Conservation (phyloP, 306 rosid species). For the Hippophae tibetana region DNA sequence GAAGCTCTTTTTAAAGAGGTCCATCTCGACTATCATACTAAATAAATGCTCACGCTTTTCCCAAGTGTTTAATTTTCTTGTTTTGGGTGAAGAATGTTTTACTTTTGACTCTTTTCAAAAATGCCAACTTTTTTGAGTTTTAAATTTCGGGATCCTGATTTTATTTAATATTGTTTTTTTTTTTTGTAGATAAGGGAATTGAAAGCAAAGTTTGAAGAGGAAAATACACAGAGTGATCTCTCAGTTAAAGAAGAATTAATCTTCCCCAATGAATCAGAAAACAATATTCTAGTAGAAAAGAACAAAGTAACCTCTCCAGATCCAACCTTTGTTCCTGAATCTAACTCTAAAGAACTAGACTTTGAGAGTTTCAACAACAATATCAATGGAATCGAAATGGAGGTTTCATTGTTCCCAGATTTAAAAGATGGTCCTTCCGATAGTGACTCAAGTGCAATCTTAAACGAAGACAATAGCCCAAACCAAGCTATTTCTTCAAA, state of each 20-base stretch:
- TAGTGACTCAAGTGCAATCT: slow-evolving; percentile 82
- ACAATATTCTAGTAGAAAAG: slow-evolving; percentile 17
- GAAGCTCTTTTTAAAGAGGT: slow-evolving; percentile 68
- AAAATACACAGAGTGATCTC: slow-evolving; percentile 37
- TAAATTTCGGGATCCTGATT: background rate
- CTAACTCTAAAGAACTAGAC: slow-evolving; percentile 36
- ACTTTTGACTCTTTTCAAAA: background rate
- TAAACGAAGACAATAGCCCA: slow-evolving; percentile 67
- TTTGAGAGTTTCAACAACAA: slow-evolving; percentile 29
- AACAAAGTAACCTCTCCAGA: slow-evolving; percentile 16
- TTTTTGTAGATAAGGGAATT: slow-evolving; percentile 51
- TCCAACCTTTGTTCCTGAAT: slow-evolving; percentile 24
- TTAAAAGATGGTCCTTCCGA: slow-evolving; percentile 85
- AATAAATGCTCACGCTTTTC: background rate
- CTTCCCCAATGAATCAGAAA: slow-evolving; percentile 23
- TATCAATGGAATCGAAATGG: slow-evolving; percentile 13
- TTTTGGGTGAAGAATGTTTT: background rate
- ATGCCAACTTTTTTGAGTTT: background rate
- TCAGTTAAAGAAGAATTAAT: slow-evolving; percentile 58
- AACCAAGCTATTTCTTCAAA: slow-evolving; percentile 44
- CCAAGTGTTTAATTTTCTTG: too few relatives aligned
- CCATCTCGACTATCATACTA: background rate
- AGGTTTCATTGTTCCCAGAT: slow-evolving; percentile 38
- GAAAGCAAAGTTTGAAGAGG: slow-evolving; percentile 53
- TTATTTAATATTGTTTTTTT: background rate